Base-by-base conservation (phyloP, 257 asterid species). In the Paulownia fortunei region DNA sequence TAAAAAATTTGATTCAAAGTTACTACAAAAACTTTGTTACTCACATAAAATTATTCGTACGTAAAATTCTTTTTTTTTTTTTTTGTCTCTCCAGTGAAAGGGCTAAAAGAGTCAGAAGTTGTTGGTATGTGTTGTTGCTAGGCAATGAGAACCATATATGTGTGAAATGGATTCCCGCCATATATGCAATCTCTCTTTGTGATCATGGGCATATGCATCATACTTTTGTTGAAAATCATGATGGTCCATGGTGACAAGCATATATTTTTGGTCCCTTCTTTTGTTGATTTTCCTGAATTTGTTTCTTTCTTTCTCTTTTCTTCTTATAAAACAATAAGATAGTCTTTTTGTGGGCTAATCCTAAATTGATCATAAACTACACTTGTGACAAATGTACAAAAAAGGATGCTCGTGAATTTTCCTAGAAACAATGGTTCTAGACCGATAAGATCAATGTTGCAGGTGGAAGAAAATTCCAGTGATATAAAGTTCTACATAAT, bases 391-490 rank as follows among this genome's bases (percentile, higher is more conserved):
- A 61, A 34, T 61, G 78, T 24, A 9, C 24, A 49, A 80, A 75
- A 67, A 62, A 15, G 39, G 34, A 21, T 62, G 59, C 30, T 71
- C 72, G 46, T 76, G 76, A 72, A 58, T 30, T 76, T 65, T 81
- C 79, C 2, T 39, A 69, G 21, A 41, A 42, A 55, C 59, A 67
- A 61, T 24, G 62, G 52, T 0, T 72, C 46, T 42, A 19, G 73
- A 39, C 42, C 27, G 36, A 63, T 47, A 60, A n/a, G n/a, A 73
- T 56, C 63, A 52, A 73, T 56, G 72, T 58, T 47, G 79, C 64
- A 11, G 72, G 77, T 75, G 49, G 26, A 54, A 56, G 72, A 79
- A 82, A 75, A 73, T 60, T 73, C 77, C 68, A 34, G 83, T 70
- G 55, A 32, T 32, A 39, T 30, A 69, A 68, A 78, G 76, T 69